A percentile compares a stretch with the other conserved stretches of the same genome.
Evolutionary conservation across 495 filamentous ascomycete genomes (phyloP).

Genomic region (Xylaria intraflava): DNA sequence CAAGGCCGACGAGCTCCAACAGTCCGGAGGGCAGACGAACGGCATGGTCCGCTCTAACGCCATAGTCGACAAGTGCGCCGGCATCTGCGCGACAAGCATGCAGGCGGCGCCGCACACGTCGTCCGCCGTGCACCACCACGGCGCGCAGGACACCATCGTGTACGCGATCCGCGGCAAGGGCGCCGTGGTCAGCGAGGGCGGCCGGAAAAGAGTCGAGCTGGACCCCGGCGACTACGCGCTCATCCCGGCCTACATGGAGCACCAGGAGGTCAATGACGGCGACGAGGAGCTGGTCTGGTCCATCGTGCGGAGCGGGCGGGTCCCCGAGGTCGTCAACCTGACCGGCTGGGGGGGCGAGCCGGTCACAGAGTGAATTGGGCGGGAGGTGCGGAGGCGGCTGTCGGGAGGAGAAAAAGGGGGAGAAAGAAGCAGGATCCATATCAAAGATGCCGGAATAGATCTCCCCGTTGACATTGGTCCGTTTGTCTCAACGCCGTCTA

Average conservation of each 20-base stretch:
- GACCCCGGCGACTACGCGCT: conserved; percentile 48
- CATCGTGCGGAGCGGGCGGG: conserved; percentile 45
- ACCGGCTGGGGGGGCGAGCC: conserved; percentile 39
- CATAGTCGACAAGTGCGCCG: conserved; percentile 42
- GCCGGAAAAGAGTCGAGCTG: conserved; percentile 37
- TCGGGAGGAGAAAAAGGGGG: neutral
- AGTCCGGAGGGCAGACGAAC: conserved; percentile 40
- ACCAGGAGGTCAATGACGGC: conserved; percentile 52
- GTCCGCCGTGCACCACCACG: conserved; percentile 49
- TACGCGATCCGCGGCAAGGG: conserved; percentile 45
- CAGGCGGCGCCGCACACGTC: conserved; percentile 47
- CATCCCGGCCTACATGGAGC: conserved; percentile 50
- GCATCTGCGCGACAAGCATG: conserved; percentile 45
- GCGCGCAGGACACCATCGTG: conserved; percentile 50
- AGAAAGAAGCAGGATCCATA: neutral
- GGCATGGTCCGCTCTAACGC: conserved; percentile 51
- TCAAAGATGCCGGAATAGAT: neutral
- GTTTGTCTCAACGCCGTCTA: conserved; percentile 9
- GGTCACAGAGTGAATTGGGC: conserved; percentile 3
- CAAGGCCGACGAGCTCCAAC: conserved; percentile 18
- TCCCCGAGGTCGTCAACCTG: conserved; percentile 45
- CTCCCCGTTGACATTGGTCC: neutral
- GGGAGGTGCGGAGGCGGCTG: neutral
- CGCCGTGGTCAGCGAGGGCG: conserved; percentile 33
- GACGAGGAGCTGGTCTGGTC: conserved; percentile 51